These are phyloP conservation scores for Paecilomyces fulvus DNA, from an alignment of 2,329 filamentous ascomycete genomes.

Conservation along the genomic window DNA sequence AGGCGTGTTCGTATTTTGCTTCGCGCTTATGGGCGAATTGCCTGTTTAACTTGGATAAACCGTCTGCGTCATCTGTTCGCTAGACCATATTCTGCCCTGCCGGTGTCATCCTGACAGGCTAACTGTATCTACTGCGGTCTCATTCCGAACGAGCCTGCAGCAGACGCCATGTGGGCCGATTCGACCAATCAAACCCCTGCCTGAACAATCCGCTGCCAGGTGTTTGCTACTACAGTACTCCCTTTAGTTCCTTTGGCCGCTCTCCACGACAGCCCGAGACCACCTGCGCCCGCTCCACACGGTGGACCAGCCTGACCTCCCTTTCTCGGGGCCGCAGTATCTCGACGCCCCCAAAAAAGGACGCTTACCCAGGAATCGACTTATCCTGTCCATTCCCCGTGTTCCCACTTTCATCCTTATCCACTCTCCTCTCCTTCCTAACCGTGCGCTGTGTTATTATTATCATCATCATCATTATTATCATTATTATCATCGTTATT, in stretches of 20 bases:
- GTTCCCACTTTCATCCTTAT: constrained; percentile 1
- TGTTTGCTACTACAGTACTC: background rate
- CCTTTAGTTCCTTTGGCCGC: no score
- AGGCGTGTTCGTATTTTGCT: background rate
- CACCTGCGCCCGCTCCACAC: background rate
- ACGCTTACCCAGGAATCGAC: background rate
- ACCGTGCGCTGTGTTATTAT: background rate
- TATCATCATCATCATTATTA: background rate
- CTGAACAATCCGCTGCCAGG: background rate
- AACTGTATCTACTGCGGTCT: background rate
- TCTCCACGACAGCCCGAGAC: background rate
- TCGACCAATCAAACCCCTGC: background rate
- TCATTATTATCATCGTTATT: background rate
- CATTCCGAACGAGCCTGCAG: background rate
- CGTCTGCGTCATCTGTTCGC: no score
- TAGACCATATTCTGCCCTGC: no score
- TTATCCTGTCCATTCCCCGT: background rate
- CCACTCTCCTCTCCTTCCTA: background rate
- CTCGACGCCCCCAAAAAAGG: background rate
- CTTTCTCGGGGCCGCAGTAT: background rate
- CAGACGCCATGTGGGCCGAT: background rate
- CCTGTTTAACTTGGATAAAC: no score
- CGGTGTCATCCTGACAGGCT: no score
- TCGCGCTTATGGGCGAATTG: no score
- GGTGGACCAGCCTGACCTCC: background rate